Evolutionary conservation across 2,329 filamentous ascomycete species (phyloP), one percentile per base, ranked within the genome.

Genomic region (Aureobasidium sp.): DNA sequence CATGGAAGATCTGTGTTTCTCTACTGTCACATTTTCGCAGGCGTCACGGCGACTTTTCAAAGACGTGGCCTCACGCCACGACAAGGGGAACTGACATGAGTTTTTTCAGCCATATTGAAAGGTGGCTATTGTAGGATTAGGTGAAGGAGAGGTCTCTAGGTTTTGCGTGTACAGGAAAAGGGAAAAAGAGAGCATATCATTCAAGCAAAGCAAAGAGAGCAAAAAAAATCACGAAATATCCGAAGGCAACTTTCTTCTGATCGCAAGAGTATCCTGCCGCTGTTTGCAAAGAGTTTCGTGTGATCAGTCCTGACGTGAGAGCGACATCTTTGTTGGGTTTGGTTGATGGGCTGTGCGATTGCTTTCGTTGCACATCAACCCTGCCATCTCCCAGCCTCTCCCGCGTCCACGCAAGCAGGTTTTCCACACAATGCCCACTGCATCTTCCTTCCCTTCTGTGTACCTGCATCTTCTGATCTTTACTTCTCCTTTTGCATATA

Each of bases 361-460:
- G 1, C 1, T 37, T 37, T 37, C 32, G 32, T 37, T 8, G 23
- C 29, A 37, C 34, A 53, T 52, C 50, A 34, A 29, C 55, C 56
- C 56, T 59, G 56, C 56, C 56, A 59, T 50, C 56, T 50, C 56
- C 56, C 56, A 59, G 56, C 44, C 44, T 59, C 41, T 48, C 41
- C 44, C 56, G 56, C 36, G 20, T 44, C 23, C 56, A 48, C 7
- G 41, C 47, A 56, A 59, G 56, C 56, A 59, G 56, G 56, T 41
- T 59, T 59, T 34, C 44, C n/a, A 12, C 12, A 23, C 29, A 1
- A 26, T 41, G 27, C 4, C 41, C 1, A 26, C 34, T 58, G 55
- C 55, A 58, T 58, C 41, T 27, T 39, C 9, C 10, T 29, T 37
- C 17, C 32, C n/a, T 29, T 29, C n/a, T 26, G 23, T 55, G 52